Conservation (phyloP, 2,329 filamentous ascomycete genomes). For the Magnaporthiopsis rhizophila region DNA sequence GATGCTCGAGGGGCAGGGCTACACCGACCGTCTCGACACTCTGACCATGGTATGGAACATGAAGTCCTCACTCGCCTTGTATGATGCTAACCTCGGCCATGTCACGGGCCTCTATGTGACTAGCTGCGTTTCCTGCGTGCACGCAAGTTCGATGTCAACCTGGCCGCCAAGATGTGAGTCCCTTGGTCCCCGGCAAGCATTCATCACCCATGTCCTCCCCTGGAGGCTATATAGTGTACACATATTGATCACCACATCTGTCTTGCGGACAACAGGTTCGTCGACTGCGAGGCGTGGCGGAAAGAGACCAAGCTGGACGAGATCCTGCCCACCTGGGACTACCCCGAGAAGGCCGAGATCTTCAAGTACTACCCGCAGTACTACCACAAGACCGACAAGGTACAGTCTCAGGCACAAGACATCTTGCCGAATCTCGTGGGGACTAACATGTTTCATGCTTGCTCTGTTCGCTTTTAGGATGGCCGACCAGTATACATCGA, state of each 20-base stretch:
- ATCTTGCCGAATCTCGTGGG: too few species aligned
- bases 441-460: not conserved
- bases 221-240: not conserved
- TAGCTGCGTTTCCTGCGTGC: slow-evolving; percentile 86
- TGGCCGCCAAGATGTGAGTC: slow-evolving; percentile 78
- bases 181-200: slow-evolving; percentile 11
- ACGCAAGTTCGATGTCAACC: slow-evolving; percentile 85
- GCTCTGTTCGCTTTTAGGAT: slow-evolving; percentile 49
- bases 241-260: not conserved
- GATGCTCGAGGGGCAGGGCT: slow-evolving; percentile 77
- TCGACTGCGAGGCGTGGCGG: slow-evolving; percentile 86
- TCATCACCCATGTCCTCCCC: not conserved
- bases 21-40: slow-evolving; percentile 80
- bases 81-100: not conserved
- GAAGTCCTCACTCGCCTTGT: slow-evolving; percentile 10
- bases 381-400: slow-evolving; percentile 95
- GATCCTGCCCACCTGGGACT: slow-evolving; percentile 72
- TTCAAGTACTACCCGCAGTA: slow-evolving; percentile 95
- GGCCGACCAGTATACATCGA: slow-evolving; percentile 97
- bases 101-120: not conserved
- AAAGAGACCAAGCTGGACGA: slow-evolving; percentile 79
- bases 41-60: slow-evolving; percentile 63
- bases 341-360: slow-evolving; percentile 74
- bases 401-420: slow-evolving; percentile 20
- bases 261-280: slow-evolving; percentile 57